These are phyloP conservation scores for Microbotryum scabiosae DNA, from an alignment of 1,284 basidiomycete genomes.

Conservation along the genomic window DNA sequence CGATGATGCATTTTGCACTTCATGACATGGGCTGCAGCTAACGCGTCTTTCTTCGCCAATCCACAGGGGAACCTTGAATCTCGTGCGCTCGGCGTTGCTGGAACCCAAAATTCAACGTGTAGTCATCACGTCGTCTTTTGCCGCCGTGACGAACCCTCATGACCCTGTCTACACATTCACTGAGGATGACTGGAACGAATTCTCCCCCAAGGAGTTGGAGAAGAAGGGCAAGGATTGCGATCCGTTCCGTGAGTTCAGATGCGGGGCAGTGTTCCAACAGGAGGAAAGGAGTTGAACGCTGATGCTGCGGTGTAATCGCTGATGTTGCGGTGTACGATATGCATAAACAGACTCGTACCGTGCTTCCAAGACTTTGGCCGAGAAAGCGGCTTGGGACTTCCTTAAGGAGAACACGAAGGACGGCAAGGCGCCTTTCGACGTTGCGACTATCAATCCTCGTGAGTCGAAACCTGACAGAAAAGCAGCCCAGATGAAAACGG, in stretches of 20 bases:
- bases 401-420: slow-evolving; percentile 27
- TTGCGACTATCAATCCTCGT: slow-evolving; percentile 20
- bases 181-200: slow-evolving; percentile 34
- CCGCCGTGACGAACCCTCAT: slow-evolving; percentile 32
- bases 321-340: too few species aligned
- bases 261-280: neutral
- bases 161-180: slow-evolving; percentile 28
- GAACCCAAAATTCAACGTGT: slow-evolving; percentile 41
- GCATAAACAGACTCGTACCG: slow-evolving; percentile 16
- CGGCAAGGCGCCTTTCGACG: slow-evolving; percentile 23
- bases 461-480: neutral
- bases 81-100: slow-evolving; percentile 40
- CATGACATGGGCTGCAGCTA: too few species aligned
- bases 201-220: slow-evolving; percentile 27
- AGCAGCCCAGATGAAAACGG: neutral
- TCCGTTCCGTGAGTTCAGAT: slow-evolving; percentile 2
- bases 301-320: too few species aligned
- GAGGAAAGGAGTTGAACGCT: neutral
- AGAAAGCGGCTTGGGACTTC: slow-evolving; percentile 34
- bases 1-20: too few species aligned
- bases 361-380: slow-evolving; percentile 30
- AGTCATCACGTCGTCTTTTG: slow-evolving; percentile 45
- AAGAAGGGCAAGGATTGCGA: slow-evolving; percentile 30
- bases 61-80: slow-evolving; percentile 42
- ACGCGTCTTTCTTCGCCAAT: too few species aligned